These are phyloP conservation scores for Crithidia expoeki DNA, from an alignment of 208 protist species.

Conservation along the genomic window DNA sequence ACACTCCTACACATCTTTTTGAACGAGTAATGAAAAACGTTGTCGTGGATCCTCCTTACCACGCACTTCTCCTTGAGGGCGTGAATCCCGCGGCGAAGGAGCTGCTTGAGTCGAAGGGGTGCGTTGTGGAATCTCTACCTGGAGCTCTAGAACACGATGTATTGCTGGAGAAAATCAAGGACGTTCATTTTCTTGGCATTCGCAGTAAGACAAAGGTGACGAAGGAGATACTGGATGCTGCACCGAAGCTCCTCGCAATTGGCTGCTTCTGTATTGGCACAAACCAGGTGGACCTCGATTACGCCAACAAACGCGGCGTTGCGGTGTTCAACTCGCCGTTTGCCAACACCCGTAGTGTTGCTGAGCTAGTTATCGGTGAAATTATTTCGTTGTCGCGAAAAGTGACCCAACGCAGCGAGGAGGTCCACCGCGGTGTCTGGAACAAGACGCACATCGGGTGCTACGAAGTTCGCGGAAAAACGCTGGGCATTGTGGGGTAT, in stretches of 20 bases:
- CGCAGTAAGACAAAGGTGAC: slow-evolving; percentile 92
- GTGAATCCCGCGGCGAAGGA: slow-evolving; percentile 80
- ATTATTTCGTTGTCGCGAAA: slow-evolving; percentile 91
- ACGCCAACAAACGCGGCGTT: slow-evolving; percentile 76
- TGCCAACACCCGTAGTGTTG: slow-evolving; percentile 94
- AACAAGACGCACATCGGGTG: slow-evolving; percentile 83
- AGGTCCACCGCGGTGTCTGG: slow-evolving; percentile 91
- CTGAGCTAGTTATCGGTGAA: slow-evolving; percentile 92
- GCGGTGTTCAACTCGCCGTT: slow-evolving; percentile 97
- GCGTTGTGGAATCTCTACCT: slow-evolving; percentile 70
- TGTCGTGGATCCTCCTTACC: slow-evolving; percentile 49
- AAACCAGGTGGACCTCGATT: slow-evolving; percentile 91
- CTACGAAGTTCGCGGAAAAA: slow-evolving; percentile 90
- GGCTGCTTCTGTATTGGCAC: slow-evolving; percentile 97
- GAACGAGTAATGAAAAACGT: slow-evolving; percentile 47
- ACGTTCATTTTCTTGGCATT: slow-evolving; percentile 92
- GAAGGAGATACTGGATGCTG: slow-evolving; percentile 69
- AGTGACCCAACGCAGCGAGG: slow-evolving; percentile 82
- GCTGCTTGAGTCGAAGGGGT: slow-evolving; percentile 78
- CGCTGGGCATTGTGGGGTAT: slow-evolving; percentile 93
- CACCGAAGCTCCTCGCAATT: slow-evolving; percentile 82
- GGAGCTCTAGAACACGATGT: slow-evolving; percentile 67
- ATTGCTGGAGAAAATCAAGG: slow-evolving; percentile 80
- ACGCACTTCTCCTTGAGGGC: slow-evolving; percentile 87
- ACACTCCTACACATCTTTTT: too few species aligned